Base-by-base conservation (phyloP, 768 basidiomycete species). In the Podaxis sp. region DNA sequence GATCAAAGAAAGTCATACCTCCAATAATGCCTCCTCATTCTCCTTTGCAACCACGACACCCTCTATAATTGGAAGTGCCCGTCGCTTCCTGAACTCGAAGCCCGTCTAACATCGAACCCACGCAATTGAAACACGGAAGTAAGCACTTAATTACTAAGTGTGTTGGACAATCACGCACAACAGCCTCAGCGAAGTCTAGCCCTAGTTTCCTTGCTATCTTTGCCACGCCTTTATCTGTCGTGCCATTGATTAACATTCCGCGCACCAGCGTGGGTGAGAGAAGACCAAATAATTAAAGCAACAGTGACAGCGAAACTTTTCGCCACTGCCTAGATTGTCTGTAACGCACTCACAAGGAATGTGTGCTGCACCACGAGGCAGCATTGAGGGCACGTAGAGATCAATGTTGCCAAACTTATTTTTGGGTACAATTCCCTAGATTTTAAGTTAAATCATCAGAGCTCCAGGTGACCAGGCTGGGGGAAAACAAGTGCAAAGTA, bases 401-500 rank as follows among this genome's bases (percentile, higher is more conserved):
- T 99, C 96, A 66, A 99, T 92, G 73, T 98, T 99, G 17, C 96
- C 96, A 72, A 96, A 99, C 66, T 89, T 86, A 70, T 99, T 99
- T 77, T 93, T 96, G 5, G 95, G 95, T 33, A 99, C 84, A 72
- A 85, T 87, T 36, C 96, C 96, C 96, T 99, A 69, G 28, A 68
- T 36, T 58, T 33, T 4, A 33, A 44, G 53, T 54, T 17, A 46
- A 9, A 17, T 46, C 19, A 19, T 44, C 15, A 42, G 28, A 48
- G 40, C 17, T 15, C n/a, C 44, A 19, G 51, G 30, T 11, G 62
- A 48, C 17, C 39, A 59, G 57, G 38, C 30, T 42, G 24, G 26
- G 26, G 9, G 0, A 0, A 33, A 8, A 33, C 33, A 33, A 9
- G 33, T 56, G 15, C 57, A 17, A 24, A 13, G 51, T 56, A 13